A percentile compares a stretch with the other conserved stretches of the same genome.
Evolutionary conservation across 352 stramenopile species (phyloP).

Genomic region (Phytophthora sp.): DNA sequence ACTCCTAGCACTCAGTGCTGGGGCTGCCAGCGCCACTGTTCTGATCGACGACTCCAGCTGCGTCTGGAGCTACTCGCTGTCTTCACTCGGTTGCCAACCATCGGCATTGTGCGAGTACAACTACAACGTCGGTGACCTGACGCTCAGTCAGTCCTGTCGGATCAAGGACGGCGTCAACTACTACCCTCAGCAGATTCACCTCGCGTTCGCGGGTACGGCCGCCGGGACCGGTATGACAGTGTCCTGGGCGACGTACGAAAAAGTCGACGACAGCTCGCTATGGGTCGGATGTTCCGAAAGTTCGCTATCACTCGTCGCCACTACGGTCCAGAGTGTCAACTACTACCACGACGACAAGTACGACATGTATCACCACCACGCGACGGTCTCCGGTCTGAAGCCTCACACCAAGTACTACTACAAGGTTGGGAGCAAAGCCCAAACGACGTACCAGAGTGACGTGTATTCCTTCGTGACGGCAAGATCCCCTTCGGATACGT

Average conservation of each 20-base stretch:
- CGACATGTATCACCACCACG: conserved; percentile 53
- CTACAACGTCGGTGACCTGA: conserved; percentile 46
- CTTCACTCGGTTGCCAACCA: conserved; percentile 33
- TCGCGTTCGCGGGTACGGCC: conserved; percentile 49
- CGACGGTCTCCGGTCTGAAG: conserved; percentile 35
- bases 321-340: conserved; percentile 20
- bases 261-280: conserved; percentile 35
- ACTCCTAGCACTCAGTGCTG: conserved; percentile 6
- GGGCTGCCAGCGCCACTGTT: conserved; percentile 24
- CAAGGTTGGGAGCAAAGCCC: conserved; percentile 17
- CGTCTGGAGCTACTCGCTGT: conserved; percentile 26
- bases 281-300: conserved; percentile 31
- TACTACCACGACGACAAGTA: conserved; percentile 57
- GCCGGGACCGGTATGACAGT: conserved; percentile 58
- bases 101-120: conserved; percentile 42
- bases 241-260: conserved; percentile 47
- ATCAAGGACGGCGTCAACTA: conserved; percentile 46
- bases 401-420: conserved; percentile 52
- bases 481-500: conserved; percentile 11
- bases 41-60: conserved; percentile 43
- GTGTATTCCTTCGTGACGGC: conserved; percentile 42
- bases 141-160: conserved; percentile 46
- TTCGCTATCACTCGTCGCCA: conserved; percentile 17
- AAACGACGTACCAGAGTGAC: conserved; percentile 34
- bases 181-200: conserved; percentile 65